Evolutionary conservation across 306 rosid genomes (phyloP), one percentile per base, ranked within the genome.

Genomic region (Rubus parviflorus): DNA sequence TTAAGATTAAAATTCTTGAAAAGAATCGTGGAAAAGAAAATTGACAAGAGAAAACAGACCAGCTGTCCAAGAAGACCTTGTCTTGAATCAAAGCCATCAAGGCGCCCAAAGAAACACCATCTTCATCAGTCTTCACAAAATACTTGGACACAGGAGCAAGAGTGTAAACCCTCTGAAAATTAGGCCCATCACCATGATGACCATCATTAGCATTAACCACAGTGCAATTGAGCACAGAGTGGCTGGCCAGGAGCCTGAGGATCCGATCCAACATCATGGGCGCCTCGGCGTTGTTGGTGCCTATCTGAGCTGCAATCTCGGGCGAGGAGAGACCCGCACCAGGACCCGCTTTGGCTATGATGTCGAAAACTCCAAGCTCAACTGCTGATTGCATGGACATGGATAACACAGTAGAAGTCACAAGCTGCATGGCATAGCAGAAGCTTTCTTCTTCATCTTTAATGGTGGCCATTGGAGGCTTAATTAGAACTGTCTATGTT

Each of bases 341-440:
- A 0, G 68, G 68, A 2, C 91, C 91, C 1, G 79, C 88, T 53
- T 78, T 80, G 54, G 83, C 85, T 4, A 90, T 77, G 51, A 83
- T 79, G 46, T 88, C 89, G 1, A 90, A 88, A 38, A 88, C 70
- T 4, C 90, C 96, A 0, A 88, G 88, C 72, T 88, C 87, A 0
- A 77, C 23, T 5, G 81, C 89, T 1, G 82, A 48, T 42, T 85
- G 75, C 70, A 88, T 57, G 14, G 89, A 80, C 86, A 88, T 70
- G 2, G 87, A 53, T 35, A 83, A 11, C 40, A 25, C 85, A 0
- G 73, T 42, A 1, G 82, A 82, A 40, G 3, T 48, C 52, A 20
- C 80, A 8, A 86, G 15, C 13, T 86, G 83, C 76, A 78, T n/a
- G 0, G 92, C 91, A 8, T 76, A 37, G 2, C 81, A 17, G 57